Conservation (phyloP, 306 rosid species). For the Trifolium repens region DNA sequence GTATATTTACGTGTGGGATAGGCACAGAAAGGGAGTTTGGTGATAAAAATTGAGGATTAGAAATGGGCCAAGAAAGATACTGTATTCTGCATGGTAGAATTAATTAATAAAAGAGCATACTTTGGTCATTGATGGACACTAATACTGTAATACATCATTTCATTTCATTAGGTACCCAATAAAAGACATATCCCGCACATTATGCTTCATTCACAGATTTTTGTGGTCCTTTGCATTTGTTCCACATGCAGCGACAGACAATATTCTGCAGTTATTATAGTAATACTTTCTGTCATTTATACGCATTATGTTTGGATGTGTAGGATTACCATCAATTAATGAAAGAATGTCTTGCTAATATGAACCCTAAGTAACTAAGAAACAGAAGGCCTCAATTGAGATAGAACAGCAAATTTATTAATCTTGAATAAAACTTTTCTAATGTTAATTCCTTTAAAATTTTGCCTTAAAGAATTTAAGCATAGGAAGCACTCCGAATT, state of each 20-base stretch:
- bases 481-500: constrained; percentile 1
- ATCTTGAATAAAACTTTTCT: background rate
- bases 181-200: background rate
- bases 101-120: background rate
- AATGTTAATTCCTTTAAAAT: background rate
- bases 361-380: background rate
- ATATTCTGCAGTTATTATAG: background rate
- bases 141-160: background rate
- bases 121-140: background rate
- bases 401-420: background rate
- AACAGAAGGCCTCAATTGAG: background rate
- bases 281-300: background rate
- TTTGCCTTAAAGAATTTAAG: background rate
- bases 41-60: background rate
- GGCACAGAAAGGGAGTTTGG: background rate
- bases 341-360: background rate
- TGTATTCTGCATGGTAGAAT: background rate
- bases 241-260: background rate
- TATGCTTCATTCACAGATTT: background rate
- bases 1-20: background rate
- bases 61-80: background rate
- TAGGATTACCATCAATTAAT: background rate
- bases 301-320: background rate
- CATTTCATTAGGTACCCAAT: background rate
- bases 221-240: background rate